phyloP scores from a whole-genome alignment of 2,329 filamentous ascomycete species.

The Aspergillus chevalieri region DNA sequence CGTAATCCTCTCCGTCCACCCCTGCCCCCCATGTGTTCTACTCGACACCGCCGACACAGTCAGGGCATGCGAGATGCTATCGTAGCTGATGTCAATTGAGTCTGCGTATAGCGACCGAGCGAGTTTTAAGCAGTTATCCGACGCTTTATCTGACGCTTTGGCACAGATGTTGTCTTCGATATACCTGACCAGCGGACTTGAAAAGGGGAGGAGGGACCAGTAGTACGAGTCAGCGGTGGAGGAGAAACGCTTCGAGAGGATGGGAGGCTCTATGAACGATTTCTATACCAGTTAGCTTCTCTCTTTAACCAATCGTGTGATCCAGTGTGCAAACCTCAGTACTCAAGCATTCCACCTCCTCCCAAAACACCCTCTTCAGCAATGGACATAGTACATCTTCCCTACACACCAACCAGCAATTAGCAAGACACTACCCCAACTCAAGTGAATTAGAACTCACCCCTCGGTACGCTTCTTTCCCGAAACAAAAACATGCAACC shows the following conservation, averaged over 20 bases:
- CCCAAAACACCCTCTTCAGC: conserved; percentile 53
- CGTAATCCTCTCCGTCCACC: conserved; percentile 45
- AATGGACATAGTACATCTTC: conserved; percentile 50
- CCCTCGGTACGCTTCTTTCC: not conserved
- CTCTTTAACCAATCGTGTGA: not conserved
- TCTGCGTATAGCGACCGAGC: conserved; percentile 47
- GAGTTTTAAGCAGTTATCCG: conserved; percentile 13
- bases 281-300: conserved; percentile 30
- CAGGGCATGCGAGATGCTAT: conserved; percentile 60
- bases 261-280: conserved; percentile 57
- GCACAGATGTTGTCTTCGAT: conserved; percentile 50
- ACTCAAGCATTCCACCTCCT: conserved; percentile 50
- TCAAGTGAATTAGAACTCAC: not conserved
- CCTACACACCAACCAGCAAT: conserved; percentile 24
- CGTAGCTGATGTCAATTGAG: conserved; percentile 71
- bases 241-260: conserved; percentile 54
- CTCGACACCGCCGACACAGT: conserved; percentile 61
- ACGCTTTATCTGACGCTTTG: conserved; percentile 44
- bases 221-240: conserved; percentile 63
- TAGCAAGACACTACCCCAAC: not conserved
- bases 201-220: conserved; percentile 57
- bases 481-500: conserved; percentile 74
- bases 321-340: conserved; percentile 35
- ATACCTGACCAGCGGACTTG: conserved; percentile 52
- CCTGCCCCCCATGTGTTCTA: conserved; percentile 21